Conservation (phyloP, 768 basidiomycete genomes). For the Mrakia gelida region DNA sequence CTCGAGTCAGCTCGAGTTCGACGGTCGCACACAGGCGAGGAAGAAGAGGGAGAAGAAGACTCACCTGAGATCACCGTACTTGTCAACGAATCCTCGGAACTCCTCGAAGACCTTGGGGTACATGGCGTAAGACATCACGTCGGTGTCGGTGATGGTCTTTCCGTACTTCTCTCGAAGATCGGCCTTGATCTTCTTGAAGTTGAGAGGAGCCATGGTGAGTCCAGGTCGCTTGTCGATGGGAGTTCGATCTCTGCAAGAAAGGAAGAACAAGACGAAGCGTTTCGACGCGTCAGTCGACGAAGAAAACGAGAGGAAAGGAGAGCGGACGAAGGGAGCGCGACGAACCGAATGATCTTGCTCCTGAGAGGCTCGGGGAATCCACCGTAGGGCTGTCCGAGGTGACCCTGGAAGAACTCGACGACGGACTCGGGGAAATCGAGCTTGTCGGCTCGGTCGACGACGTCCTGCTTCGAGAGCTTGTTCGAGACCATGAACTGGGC, state of each 20-base stretch:
- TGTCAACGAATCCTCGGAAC: conserved; percentile 88
- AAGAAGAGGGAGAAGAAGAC: conserved; percentile 35
- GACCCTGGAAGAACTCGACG: conserved; percentile 64
- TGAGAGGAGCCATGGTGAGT: conserved; percentile 73
- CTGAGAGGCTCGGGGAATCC: conserved; percentile 98
- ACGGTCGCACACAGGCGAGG: no score
- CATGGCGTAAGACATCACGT: conserved; percentile 95
- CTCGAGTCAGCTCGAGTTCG: neutral
- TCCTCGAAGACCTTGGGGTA: conserved; percentile 99
- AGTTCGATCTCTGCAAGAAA: conserved; percentile 58
- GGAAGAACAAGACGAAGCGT: neutral
- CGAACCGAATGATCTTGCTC: conserved; percentile 69
- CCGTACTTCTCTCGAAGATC: conserved; percentile 92
- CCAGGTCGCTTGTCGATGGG: conserved; percentile 93
- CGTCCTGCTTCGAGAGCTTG: conserved; percentile 77
- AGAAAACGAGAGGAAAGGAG: neutral
- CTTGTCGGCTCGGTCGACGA: conserved; percentile 74
- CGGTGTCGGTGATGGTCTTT: conserved; percentile 85
- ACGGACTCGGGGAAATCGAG: conserved; percentile 92
- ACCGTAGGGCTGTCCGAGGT: conserved; percentile 94
- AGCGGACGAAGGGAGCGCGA: neutral
- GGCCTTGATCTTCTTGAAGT: conserved; percentile 93
- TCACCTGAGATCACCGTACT: conserved; percentile 89
- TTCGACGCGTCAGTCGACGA: neutral
- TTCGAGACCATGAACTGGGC: conserved; percentile 99